Conservation (phyloP, 2,329 filamentous ascomycete genomes). For the Stenocarpella maydis region DNA sequence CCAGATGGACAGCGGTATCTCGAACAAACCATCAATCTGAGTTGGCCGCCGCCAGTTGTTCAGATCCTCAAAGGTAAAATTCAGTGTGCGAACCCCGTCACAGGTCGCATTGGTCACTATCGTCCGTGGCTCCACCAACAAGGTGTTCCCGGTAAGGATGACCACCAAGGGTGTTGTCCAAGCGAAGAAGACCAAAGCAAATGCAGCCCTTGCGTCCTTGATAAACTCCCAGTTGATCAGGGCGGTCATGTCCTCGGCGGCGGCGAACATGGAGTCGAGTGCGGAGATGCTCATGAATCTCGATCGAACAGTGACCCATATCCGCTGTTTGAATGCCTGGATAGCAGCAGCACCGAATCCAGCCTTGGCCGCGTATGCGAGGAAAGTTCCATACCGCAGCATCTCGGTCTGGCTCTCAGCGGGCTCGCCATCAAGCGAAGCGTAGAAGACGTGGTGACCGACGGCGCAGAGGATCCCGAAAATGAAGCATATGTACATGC, state of each 20-base stretch:
- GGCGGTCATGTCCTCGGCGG: constrained; percentile 48
- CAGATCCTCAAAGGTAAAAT: constrained; percentile 40
- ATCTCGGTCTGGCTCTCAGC: constrained; percentile 48
- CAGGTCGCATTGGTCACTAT: constrained; percentile 36
- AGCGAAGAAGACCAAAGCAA: constrained; percentile 39
- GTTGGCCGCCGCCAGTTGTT: constrained; percentile 41
- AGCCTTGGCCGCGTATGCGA: constrained; percentile 51
- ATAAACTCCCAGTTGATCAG: constrained; percentile 60
- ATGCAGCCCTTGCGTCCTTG: constrained; percentile 53
- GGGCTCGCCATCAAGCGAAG: constrained; percentile 43
- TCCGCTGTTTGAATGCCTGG: constrained; percentile 39
- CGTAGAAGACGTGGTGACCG: constrained; percentile 50
- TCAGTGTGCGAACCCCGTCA: constrained; percentile 40
- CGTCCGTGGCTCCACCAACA: constrained; percentile 40
- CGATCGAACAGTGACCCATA: constrained; percentile 41
- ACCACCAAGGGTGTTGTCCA: constrained; percentile 43
- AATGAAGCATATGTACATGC: constrained; percentile 48
- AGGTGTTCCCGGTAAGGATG: constrained; percentile 42
- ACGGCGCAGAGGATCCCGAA: constrained; percentile 48
- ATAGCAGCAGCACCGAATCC: constrained; percentile 48
- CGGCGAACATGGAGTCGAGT: constrained; percentile 50
- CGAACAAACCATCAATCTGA: constrained; percentile 38
- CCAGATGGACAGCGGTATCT: constrained; percentile 40
- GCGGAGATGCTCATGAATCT: constrained; percentile 40
- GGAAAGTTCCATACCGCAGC: constrained; percentile 49